phyloP scores from a whole-genome alignment of 2,329 filamentous ascomycete species.

The Rhexocercosporidium sp. region DNA sequence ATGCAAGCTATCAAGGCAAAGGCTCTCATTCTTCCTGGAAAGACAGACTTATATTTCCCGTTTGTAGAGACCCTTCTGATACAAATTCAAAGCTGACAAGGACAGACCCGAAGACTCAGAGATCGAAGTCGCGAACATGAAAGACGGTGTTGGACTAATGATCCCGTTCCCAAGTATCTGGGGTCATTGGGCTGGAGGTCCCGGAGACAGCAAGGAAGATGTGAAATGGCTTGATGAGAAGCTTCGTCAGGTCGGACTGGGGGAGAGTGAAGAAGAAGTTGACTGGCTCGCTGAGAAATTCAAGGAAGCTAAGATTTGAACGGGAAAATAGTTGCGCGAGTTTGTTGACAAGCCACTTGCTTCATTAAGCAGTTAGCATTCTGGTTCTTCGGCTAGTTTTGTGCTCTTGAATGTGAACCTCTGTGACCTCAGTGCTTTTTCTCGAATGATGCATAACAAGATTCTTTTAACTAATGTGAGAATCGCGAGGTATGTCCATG shows the following conservation, averaged over 20 bases:
- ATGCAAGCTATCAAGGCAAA: conserved; percentile 75
- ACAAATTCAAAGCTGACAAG: neutral
- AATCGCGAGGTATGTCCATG: no score
- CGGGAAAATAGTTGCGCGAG: neutral
- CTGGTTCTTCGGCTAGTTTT: neutral
- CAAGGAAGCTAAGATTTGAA: neutral
- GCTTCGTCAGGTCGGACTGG: conserved; percentile 35
- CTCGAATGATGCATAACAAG: no score
- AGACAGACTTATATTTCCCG: conserved; percentile 83
- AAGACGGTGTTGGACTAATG: conserved; percentile 59
- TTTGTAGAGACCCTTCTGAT: conserved; percentile 44
- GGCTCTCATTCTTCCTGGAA: conserved; percentile 70
- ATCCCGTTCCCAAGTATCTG: conserved; percentile 64
- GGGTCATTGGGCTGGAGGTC: conserved; percentile 72
- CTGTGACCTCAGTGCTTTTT: no score
- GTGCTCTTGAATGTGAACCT: no score
- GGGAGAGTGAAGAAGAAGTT: conserved; percentile 11
- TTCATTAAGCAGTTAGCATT: neutral
- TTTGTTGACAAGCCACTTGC: neutral
- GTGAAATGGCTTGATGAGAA: conserved; percentile 71
- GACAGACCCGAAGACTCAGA: conserved; percentile 74
- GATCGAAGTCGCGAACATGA: conserved; percentile 71
- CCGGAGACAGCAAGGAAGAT: conserved; percentile 73
- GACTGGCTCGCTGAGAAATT: conserved; percentile 16
- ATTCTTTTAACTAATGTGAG: no score